Conservation (phyloP, 495 filamentous ascomycete species). For the Penicillium steckii region DNA sequence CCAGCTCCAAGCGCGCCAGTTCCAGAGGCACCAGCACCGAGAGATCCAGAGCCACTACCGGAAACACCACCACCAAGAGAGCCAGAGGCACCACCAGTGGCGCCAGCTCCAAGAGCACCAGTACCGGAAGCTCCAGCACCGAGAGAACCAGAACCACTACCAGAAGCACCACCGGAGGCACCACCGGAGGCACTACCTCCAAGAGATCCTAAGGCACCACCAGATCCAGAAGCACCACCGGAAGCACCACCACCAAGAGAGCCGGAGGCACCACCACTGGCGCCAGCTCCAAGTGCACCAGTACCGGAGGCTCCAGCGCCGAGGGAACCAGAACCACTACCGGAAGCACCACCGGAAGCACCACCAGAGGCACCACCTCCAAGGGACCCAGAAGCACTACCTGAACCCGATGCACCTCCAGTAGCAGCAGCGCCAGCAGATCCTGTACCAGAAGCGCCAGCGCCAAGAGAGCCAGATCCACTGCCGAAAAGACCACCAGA, state of each 20-base stretch:
- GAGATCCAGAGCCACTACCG: constrained; percentile 1
- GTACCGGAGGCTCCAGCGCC: not conserved
- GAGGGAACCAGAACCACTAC: constrained; percentile 1
- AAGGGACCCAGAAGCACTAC: not conserved
- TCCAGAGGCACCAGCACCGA: not conserved
- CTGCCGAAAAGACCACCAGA: not conserved
- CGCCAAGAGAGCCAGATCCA: not conserved
- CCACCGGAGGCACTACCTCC: not conserved
- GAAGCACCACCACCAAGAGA: not conserved
- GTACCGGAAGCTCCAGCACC: not conserved
- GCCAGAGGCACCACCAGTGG: constrained; percentile 3
- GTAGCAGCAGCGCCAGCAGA: not conserved
- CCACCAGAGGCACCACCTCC: not conserved
- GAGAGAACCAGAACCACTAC: not conserved
- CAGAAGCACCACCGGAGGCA: not conserved
- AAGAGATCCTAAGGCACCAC: not conserved
- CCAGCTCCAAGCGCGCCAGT: not conserved
- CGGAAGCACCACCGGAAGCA: constrained; percentile 2
- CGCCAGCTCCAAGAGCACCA: constrained; percentile 3
- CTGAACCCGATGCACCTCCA: not conserved
- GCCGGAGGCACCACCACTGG: constrained; percentile 2
- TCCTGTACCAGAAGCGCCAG: not conserved
- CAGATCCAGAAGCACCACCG: constrained; percentile 5
- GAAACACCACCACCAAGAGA: not conserved
- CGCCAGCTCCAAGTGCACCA: constrained; percentile 3